Conservation (phyloP, 139 green algal genomes). For the Chlamydomonas sphaeroides region DNA sequence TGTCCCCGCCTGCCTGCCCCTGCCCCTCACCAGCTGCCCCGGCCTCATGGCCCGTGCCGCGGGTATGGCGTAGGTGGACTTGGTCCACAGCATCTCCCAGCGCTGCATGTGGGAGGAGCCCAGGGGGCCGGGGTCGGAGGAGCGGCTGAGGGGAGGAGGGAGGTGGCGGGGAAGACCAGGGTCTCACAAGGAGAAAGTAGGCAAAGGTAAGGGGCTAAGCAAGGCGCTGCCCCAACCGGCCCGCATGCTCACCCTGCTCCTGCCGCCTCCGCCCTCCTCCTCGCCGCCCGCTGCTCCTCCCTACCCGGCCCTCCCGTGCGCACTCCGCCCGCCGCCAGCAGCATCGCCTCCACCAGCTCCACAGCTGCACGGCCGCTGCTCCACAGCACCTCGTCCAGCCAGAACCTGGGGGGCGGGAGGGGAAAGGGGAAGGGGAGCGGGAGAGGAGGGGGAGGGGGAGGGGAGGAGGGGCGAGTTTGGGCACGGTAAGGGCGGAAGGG, state of each 20-base stretch:
- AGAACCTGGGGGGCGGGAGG: slow-evolving; percentile 36
- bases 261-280: too few relatives aligned
- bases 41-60: slow-evolving; percentile 54
- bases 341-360: slow-evolving; percentile 50
- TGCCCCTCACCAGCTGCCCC: slow-evolving; percentile 47
- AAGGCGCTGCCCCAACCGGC: neutral
- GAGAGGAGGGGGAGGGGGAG: too few relatives aligned
- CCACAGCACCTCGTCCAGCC: slow-evolving; percentile 64
- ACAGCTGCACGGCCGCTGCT: slow-evolving; percentile 53
- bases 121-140: neutral
- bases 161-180: too few relatives aligned
- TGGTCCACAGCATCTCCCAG: slow-evolving; percentile 75
- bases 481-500: too few relatives aligned
- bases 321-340: slow-evolving; percentile 41
- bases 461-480: too few relatives aligned
- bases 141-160: neutral
- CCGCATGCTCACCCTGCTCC: neutral
- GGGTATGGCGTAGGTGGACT: slow-evolving; percentile 61
- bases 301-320: slow-evolving; percentile 43
- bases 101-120: slow-evolving; percentile 33
- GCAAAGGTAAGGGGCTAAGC: neutral
- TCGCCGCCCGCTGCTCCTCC: neutral
- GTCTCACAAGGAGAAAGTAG: too few relatives aligned
- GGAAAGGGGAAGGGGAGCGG: too few relatives aligned
- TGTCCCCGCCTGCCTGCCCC: too few relatives aligned